Evolutionary conservation across 768 basidiomycete genomes (phyloP).

Genomic region (Plicaturopsis crispa): DNA sequence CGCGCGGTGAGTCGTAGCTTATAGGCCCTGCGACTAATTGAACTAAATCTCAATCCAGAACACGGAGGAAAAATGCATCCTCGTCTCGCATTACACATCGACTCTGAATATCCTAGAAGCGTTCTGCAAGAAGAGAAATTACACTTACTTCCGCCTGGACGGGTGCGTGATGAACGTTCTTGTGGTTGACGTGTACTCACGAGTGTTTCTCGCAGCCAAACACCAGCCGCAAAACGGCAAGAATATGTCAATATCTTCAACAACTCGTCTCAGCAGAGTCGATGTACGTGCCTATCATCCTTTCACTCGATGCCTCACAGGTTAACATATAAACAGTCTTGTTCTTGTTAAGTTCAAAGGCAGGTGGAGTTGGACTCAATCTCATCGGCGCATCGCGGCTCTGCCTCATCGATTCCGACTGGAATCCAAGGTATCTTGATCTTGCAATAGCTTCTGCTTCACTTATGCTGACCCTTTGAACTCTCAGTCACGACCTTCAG

Average conservation of each 20-base stretch:
- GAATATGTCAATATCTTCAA: constrained; percentile 90
- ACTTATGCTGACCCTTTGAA: constrained; percentile 1
- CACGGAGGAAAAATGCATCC: constrained; percentile 89
- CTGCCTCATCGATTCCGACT: constrained; percentile 84
- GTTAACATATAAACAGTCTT: constrained; percentile 45
- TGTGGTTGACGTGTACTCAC: not conserved
- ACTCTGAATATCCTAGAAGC: constrained; percentile 90
- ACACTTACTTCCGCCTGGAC: constrained; percentile 80
- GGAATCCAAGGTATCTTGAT: constrained; percentile 74
- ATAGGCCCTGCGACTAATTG: not conserved
- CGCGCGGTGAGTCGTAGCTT: constrained; percentile 36
- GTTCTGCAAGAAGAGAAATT: constrained; percentile 69
- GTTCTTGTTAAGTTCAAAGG: constrained; percentile 91
- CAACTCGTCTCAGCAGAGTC: constrained; percentile 55
- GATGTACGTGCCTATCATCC: constrained; percentile 48
- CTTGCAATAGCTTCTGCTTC: not conserved
- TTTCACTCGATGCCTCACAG: not conserved
- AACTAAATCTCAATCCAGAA: constrained; percentile 28
- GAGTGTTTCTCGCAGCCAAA: constrained; percentile 41
- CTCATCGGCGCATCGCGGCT: constrained; percentile 86
- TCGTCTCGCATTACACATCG: constrained; percentile 95
- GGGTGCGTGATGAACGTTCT: constrained; percentile 48
- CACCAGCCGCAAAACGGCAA: constrained; percentile 69
- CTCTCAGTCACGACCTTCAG: constrained; percentile 76
- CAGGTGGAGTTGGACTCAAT: constrained; percentile 93